Evolutionary conservation across 2,329 filamentous ascomycete species (phyloP), one percentile per base, ranked within the genome.

Genomic region (Aotearoamyces nothofagi): DNA sequence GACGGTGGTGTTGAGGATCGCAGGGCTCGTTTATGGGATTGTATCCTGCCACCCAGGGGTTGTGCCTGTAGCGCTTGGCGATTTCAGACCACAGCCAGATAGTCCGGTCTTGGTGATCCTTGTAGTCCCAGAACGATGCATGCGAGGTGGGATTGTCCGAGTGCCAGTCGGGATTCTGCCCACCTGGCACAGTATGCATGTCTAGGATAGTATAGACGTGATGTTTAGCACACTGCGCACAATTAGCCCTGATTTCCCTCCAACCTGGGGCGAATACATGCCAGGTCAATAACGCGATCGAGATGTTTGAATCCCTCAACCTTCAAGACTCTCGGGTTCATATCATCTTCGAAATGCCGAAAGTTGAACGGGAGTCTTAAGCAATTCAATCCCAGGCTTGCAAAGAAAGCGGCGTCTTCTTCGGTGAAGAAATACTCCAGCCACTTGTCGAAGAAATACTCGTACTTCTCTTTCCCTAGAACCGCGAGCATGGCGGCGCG

Each of bases 281-380:
- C 46, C 32, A 61, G 36, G n/a, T 60, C 47, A 27, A 63, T 41
- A 4, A 61, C 55, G 7, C 57, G 47, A 35, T 63, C 57, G 6
- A 63, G 36, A 33, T 60, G 56, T 41, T 60, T 58, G 42, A 63
- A 62, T 0, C 60, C 59, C 5, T 43, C 44, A 27, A 52, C 43
- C 34, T 60, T 62, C 22, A 63, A 33, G 2, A 58, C 53, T 1
- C 51, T 44, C 0, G 59, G 58, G 17, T 60, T 57, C 52, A 57
- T 56, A 35, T 59, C 55, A 38, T 61, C 57, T 32, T 60, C 56
- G 29, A 63, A 57, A 40, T 62, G 58, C 16, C 59, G 58, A 39
- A 70, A 69, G 42, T 71, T 71, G 48, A 72, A 68, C 0, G 67
- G 66, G 3, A 73, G 49, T 0, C 67, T 57, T 3, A 71, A 52